These are phyloP conservation scores for Lecanicillium sp. DNA, from an alignment of 2,329 filamentous ascomycete genomes.

Conservation along the genomic window DNA sequence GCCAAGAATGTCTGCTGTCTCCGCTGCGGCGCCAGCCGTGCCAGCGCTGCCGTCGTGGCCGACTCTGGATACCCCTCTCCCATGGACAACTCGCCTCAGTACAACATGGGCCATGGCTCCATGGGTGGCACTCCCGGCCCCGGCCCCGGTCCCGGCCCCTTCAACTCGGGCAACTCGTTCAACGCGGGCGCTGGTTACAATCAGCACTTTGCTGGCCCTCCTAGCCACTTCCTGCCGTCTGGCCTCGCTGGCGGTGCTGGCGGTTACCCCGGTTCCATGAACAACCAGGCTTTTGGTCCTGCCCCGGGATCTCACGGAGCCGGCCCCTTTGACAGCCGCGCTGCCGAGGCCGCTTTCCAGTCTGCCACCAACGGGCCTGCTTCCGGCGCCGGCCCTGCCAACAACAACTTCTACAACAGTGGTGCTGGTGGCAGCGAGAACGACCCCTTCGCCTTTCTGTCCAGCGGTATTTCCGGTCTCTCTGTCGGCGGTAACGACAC, in stretches of 20 bases:
- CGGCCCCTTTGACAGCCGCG: slow-evolving; percentile 85
- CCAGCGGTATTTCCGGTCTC: slow-evolving; percentile 64
- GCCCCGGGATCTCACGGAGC: slow-evolving; percentile 74
- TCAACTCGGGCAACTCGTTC: slow-evolving; percentile 65
- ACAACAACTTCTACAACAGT: slow-evolving; percentile 45
- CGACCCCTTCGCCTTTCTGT: slow-evolving; percentile 77
- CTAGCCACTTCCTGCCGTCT: slow-evolving; percentile 85
- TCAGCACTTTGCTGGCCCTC: slow-evolving; percentile 82
- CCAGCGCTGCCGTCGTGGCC: slow-evolving; percentile 87
- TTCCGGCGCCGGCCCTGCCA: slow-evolving; percentile 61
- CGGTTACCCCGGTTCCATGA: slow-evolving; percentile 69
- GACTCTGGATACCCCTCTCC: slow-evolving; percentile 87
- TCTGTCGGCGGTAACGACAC: slow-evolving; percentile 61
- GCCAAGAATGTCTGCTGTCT: slow-evolving; percentile 98
- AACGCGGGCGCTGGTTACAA: slow-evolving; percentile 58
- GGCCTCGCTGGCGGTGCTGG: slow-evolving; percentile 69
- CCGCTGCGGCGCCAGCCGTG: slow-evolving; percentile 89
- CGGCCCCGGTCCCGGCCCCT: slow-evolving; percentile 67
- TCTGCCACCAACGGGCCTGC: slow-evolving; percentile 76
- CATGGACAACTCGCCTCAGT: slow-evolving; percentile 80
- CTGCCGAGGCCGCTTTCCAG: slow-evolving; percentile 90
- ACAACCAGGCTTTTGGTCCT: slow-evolving; percentile 68
- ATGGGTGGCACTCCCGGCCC: slow-evolving; percentile 79
- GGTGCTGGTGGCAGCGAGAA: slow-evolving; percentile 61
- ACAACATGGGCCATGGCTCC: slow-evolving; percentile 79